Percentiles rank a stretch among this genome's conserved stretches.
These are phyloP conservation scores for Globisporangium cystogenes DNA, from an alignment of 352 stramenopile genomes.

Conservation along the genomic window DNA sequence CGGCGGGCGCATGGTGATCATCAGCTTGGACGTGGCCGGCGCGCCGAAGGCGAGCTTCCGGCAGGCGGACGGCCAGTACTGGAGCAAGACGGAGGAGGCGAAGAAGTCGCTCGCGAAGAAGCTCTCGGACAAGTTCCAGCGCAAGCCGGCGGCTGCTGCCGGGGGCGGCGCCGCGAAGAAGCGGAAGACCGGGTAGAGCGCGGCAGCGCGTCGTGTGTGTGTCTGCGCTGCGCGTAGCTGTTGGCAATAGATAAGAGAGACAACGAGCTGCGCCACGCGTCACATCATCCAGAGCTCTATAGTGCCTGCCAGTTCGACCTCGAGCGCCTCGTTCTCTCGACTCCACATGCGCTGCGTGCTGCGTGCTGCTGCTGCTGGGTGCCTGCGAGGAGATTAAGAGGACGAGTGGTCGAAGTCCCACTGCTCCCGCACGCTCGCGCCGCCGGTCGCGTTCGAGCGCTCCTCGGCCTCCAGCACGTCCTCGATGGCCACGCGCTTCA, in stretches of 20 bases:
- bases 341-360: background rate
- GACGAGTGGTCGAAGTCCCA: slow-evolving; percentile 76
- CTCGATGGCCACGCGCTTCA: slow-evolving; percentile 74
- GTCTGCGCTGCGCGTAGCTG: slow-evolving; percentile 7
- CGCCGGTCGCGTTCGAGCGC: slow-evolving; percentile 53
- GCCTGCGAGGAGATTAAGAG: slow-evolving; percentile 1
- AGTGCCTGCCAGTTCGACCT: background rate
- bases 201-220: slow-evolving; percentile 12
- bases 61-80: slow-evolving; percentile 77
- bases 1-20: slow-evolving; percentile 83
- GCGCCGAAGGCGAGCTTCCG: slow-evolving; percentile 91
- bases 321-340: background rate
- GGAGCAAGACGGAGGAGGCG: slow-evolving; percentile 83
- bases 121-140: slow-evolving; percentile 56
- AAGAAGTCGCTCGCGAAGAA: slow-evolving; percentile 81
- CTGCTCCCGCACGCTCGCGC: slow-evolving; percentile 67
- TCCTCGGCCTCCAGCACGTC: slow-evolving; percentile 81
- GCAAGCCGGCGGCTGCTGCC: slow-evolving; percentile 5
- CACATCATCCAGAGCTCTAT: slow-evolving; percentile 2
- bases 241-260: background rate
- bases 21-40: slow-evolving; percentile 91
- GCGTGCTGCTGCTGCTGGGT: background rate
- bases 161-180: slow-evolving; percentile 26
- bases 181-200: slow-evolving; percentile 26
- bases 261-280: too few species aligned